These are phyloP conservation scores for Metschnikowia hibisci DNA, from an alignment of 805 yeast genomes.

Conservation along the genomic window DNA sequence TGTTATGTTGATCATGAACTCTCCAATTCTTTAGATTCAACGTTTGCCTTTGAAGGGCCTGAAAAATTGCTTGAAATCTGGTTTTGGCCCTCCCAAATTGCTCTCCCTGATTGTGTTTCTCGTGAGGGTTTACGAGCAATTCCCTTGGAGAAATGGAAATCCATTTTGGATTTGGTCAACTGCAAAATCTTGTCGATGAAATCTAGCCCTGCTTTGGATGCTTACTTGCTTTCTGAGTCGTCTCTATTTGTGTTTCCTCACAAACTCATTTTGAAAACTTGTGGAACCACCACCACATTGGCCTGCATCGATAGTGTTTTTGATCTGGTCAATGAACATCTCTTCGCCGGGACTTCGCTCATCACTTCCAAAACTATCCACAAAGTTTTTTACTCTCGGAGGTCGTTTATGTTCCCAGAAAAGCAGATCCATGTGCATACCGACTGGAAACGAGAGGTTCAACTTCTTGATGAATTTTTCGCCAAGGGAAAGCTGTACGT, in stretches of 20 bases:
- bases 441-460: slow-evolving; percentile 80
- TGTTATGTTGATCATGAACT: slow-evolving; percentile 72
- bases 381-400: slow-evolving; percentile 82
- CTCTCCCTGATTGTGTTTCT: slow-evolving; percentile 35
- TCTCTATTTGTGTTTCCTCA: slow-evolving; percentile 86
- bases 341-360: slow-evolving; percentile 1
- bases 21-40: slow-evolving; percentile 75
- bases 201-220: slow-evolving; percentile 63
- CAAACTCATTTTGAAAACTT: slow-evolving; percentile 83
- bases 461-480: slow-evolving; percentile 63
- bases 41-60: slow-evolving; percentile 96
- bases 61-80: slow-evolving; percentile 89
- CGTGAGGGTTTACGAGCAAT: slow-evolving; percentile 57
- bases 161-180: slow-evolving; percentile 71
- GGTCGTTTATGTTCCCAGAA: slow-evolving; percentile 89
- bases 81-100: slow-evolving; percentile 56
- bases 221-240: slow-evolving; percentile 84
- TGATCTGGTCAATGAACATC: slow-evolving; percentile 29
- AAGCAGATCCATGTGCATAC: slow-evolving; percentile 77
- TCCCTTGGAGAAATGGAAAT: slow-evolving; percentile 64
- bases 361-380: slow-evolving; percentile 40
- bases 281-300: slow-evolving; percentile 93
- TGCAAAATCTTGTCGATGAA: slow-evolving; percentile 86
- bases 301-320: slow-evolving; percentile 68
- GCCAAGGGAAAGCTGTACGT: slow-evolving; percentile 58